These are phyloP conservation scores for Gymnopilus dilepis DNA, from an alignment of 768 basidiomycete species.

Conservation along the genomic window DNA sequence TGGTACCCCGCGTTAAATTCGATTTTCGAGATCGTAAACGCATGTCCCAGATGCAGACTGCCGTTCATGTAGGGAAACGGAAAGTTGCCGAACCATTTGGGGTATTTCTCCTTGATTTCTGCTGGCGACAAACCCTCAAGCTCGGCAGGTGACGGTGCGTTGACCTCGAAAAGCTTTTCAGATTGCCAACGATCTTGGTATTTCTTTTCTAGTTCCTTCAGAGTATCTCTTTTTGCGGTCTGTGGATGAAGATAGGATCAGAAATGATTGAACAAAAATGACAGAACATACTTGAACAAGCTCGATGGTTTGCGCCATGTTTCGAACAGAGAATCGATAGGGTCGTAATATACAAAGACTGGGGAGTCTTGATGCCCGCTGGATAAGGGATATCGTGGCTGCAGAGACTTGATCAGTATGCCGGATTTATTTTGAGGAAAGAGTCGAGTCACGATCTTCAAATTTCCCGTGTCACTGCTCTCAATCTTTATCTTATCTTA, in stretches of 20 bases:
- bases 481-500: slow-evolving; percentile 15
- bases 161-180: slow-evolving; percentile 81
- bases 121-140: slow-evolving; percentile 64
- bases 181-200: slow-evolving; percentile 85
- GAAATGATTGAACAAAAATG: background rate
- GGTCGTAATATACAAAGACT: slow-evolving; percentile 43
- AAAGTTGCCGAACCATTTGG: slow-evolving; percentile 98
- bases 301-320: slow-evolving; percentile 70
- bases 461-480: slow-evolving; percentile 11
- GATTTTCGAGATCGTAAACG: slow-evolving; percentile 97
- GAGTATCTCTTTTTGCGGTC: slow-evolving; percentile 93
- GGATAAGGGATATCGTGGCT: slow-evolving; percentile 34
- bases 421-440: slow-evolving; percentile 3
- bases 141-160: slow-evolving; percentile 75
- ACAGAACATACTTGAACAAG: slow-evolving; percentile 55
- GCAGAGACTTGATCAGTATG: slow-evolving; percentile 30
- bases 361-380: slow-evolving; percentile 34
- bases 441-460: slow-evolving; percentile 19
- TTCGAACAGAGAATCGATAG: slow-evolving; percentile 19
- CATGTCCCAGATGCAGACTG: slow-evolving; percentile 94
- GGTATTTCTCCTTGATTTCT: slow-evolving; percentile 76
- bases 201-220: slow-evolving; percentile 81
- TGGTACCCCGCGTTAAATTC: slow-evolving; percentile 97
- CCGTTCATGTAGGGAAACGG: slow-evolving; percentile 99
- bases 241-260: slow-evolving; percentile 36